Evolutionary conservation across 345 rosid genomes (phyloP), one percentile per base, ranked within the genome.

Genomic region (Eucalyptus victrix): DNA sequence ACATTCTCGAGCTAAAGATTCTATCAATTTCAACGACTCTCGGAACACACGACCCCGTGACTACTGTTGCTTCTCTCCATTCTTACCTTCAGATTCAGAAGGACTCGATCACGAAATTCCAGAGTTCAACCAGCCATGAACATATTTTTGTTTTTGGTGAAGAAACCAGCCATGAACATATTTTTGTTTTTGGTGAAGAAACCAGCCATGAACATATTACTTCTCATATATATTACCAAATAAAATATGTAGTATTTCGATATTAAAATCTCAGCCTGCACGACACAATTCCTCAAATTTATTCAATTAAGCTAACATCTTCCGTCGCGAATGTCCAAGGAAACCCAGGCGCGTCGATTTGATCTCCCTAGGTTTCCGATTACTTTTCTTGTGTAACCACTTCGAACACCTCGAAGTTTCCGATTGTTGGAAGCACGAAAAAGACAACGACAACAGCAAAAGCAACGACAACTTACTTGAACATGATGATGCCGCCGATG

Each of bases 401-500:
- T 23, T 23, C 47, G 85, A 76, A 40, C 30, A 12, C 85, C 24
- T 18, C 47, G 85, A 76, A 76, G 85, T 76, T 4, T 40, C 85
- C 85, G 85, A 40, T 4, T 0, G 24, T 7, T 11, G 12, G 81
- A 37, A 47, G 51, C 34, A n/a, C 28, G 34, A 87, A 21, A 58
- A 53, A 53, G 37, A 53, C 30, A 85, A 44, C 21, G 28, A 87
- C 47, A 14, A 0, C 72, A 45, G 62, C 88, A 53, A 53, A 53
- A 26, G 30, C 62, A 11, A 24, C 3, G 54, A 42, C 24, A 24
- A 19, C 50, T 80, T 90, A 98, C 99, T 96, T 98, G 96, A 98
- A 97, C 99, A 98, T 97, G 94, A 98, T 95, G 97, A 97, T 96
- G 91, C 99, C 99, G 51, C 99, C 99, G 93, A 98, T 97, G 94